phyloP scores from a whole-genome alignment of 2,329 filamentous ascomycete species.

The Laburnicola sp. region DNA sequence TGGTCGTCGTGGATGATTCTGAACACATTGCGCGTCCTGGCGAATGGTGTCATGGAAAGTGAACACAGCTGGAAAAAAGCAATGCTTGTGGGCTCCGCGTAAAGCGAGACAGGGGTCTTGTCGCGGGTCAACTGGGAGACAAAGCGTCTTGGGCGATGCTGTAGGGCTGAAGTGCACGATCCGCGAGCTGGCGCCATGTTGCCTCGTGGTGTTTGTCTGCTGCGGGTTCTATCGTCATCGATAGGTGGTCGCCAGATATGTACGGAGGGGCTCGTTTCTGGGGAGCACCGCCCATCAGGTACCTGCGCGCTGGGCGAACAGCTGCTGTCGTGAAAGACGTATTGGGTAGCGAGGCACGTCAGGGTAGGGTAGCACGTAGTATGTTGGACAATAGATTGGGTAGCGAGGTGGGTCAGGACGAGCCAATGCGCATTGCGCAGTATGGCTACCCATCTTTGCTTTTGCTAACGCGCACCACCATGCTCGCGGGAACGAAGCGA shows the following conservation, averaged over 20 bases:
- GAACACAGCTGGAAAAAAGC: not conserved
- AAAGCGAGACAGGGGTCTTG: not conserved
- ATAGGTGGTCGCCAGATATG: not conserved
- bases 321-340: no score
- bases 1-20: not conserved
- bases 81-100: not conserved
- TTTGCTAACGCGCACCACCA: no score
- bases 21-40: not conserved
- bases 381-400: no score
- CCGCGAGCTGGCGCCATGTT: no score
- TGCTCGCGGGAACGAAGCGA: no score
- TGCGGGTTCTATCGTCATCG: not conserved
- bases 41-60: not conserved
- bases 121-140: not conserved
- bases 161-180: not conserved
- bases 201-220: not conserved
- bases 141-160: not conserved
- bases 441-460: no score
- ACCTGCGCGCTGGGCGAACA: no score
- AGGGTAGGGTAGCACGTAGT: no score
- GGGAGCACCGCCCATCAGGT: not conserved
- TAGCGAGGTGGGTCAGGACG: no score
- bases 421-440: no score
- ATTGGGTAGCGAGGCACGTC: no score
- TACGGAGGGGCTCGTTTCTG: not conserved